Conservation (phyloP, 352 stramenopile species). For the Aphanomyces astaci region DNA sequence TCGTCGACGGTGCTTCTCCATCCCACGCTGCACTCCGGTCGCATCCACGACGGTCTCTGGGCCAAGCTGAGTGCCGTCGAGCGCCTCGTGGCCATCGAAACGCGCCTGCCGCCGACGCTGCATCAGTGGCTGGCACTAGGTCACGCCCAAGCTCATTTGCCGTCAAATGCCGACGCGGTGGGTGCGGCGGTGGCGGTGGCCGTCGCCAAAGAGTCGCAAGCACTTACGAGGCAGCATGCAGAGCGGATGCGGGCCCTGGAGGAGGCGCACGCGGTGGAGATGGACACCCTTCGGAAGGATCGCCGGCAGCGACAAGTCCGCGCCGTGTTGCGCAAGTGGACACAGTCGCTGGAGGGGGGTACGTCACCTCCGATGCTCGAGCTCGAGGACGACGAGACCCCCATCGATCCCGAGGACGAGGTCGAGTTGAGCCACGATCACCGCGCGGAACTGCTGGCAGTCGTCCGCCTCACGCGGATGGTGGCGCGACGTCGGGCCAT, state of each 20-base stretch:
- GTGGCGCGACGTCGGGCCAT: neutral
- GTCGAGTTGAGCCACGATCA: neutral
- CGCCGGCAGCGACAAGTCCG: neutral
- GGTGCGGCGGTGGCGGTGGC: neutral
- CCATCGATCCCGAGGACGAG: neutral
- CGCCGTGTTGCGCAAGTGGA: neutral
- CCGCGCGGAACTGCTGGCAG: neutral
- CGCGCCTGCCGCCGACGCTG: slow-evolving; percentile 1
- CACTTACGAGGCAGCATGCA: neutral
- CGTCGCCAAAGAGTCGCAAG: neutral
- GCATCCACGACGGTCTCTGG: neutral
- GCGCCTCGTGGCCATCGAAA: neutral
- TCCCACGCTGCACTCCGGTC: neutral
- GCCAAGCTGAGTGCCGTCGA: neutral
- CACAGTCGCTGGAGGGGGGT: neutral
- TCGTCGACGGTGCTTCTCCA: neutral
- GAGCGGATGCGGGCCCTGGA: neutral
- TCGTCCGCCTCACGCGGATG: neutral
- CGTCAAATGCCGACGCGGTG: neutral
- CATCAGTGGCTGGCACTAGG: neutral
- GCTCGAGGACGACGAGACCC: neutral
- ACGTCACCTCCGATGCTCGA: neutral
- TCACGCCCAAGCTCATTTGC: neutral
- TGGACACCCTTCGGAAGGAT: neutral
- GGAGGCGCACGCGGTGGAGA: neutral